phyloP scores from a whole-genome alignment of 305 asterid genomes.

The Lippia alba region DNA sequence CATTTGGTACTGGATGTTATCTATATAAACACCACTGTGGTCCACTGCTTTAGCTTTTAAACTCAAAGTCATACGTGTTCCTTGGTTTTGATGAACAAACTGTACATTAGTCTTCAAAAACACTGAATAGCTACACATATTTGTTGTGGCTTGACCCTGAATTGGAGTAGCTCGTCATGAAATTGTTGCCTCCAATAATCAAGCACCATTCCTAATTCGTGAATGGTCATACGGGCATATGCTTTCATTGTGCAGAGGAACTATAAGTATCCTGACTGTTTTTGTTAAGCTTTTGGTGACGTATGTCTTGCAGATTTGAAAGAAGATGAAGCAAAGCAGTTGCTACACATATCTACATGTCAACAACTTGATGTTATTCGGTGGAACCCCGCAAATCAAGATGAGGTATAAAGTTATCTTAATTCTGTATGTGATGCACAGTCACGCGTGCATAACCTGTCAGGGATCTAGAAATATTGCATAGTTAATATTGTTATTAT shows the following conservation, averaged over 20 bases:
- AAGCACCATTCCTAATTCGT: constrained; percentile 1
- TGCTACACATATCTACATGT: constrained; percentile 68
- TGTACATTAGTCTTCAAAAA: background rate
- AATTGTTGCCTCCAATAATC: constrained; percentile 3
- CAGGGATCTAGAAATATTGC: no score
- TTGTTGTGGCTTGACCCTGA: background rate
- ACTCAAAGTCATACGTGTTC: background rate
- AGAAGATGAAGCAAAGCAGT: constrained; percentile 82
- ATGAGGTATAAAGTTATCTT: constrained; percentile 63
- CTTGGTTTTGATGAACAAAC: constrained; percentile 8
- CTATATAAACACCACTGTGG: constrained; percentile 8
- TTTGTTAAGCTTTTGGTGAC: constrained; percentile 31
- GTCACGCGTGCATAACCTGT: background rate
- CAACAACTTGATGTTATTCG: constrained; percentile 83
- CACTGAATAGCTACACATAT: background rate
- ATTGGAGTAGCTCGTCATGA: background rate
- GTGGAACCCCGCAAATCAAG: constrained; percentile 89
- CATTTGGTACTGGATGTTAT: constrained; percentile 25
- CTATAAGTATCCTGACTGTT: constrained; percentile 7
- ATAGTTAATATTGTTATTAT: background rate
- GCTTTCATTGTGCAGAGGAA: constrained; percentile 15
- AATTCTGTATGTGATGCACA: constrained; percentile 25
- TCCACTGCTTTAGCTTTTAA: background rate
- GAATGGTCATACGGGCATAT: constrained; percentile 20
- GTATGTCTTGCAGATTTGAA: constrained; percentile 43